These are phyloP conservation scores for Rhodamnia argentea DNA, from an alignment of 345 rosid genomes.

Conservation along the genomic window DNA sequence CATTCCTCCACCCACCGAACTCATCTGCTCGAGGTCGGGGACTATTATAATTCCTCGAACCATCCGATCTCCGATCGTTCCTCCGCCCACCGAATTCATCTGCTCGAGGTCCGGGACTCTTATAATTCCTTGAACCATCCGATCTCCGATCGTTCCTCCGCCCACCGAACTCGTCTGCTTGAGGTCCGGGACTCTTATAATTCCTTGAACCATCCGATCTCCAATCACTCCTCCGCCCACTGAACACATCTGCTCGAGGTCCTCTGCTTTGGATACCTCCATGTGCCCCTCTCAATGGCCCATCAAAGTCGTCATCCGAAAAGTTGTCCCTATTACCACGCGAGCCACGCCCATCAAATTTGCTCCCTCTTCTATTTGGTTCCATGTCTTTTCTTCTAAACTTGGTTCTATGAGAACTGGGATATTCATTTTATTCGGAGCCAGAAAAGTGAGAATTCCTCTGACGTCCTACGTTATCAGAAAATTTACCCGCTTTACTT, in stretches of 20 bases:
- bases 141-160: slow-evolving; percentile 14
- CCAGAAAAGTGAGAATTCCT: slow-evolving; percentile 34
- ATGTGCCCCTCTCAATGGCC: background rate
- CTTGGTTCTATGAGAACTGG: slow-evolving; percentile 6
- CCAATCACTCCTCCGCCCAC: slow-evolving; percentile 6
- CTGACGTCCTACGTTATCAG: slow-evolving; percentile 18
- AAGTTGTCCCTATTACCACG: background rate
- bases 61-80: slow-evolving; percentile 16
- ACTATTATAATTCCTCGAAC: slow-evolving; percentile 7
- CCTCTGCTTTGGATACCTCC: background rate
- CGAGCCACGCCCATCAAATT: background rate
- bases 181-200: slow-evolving; percentile 6
- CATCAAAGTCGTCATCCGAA: background rate
- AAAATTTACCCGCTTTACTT: slow-evolving; percentile 12
- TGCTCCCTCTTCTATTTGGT: slow-evolving; percentile 1
- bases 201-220: slow-evolving; percentile 4
- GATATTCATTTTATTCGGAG: slow-evolving; percentile 6
- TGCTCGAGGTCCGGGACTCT: slow-evolving; percentile 7
- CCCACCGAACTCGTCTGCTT: slow-evolving; percentile 16
- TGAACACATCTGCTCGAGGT: background rate
- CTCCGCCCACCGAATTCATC: background rate
- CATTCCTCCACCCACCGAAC: slow-evolving; percentile 5
- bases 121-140: slow-evolving; percentile 17
- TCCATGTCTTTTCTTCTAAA: slow-evolving; percentile 13
- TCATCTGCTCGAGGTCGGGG: slow-evolving; percentile 11